These are phyloP conservation scores for Rhododendron ferrugineum DNA, from an alignment of 148 eudicot genomes.

Conservation along the genomic window DNA sequence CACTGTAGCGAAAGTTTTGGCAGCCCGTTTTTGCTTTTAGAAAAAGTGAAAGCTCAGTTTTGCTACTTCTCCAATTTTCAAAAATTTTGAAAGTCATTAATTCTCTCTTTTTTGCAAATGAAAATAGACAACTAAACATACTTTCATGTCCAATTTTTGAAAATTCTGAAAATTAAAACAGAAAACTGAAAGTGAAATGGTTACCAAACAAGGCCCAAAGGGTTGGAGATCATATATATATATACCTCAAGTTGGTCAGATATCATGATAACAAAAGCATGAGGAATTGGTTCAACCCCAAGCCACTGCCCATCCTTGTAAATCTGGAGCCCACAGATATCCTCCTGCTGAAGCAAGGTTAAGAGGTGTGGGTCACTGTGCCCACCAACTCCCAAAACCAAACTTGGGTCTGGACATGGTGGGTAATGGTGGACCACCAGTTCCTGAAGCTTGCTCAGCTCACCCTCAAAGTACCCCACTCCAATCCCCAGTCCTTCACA, in stretches of 20 bases:
- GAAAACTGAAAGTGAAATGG: too few relatives aligned
- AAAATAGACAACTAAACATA: too few relatives aligned
- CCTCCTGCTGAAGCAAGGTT: constrained; percentile 17
- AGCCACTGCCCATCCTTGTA: background rate
- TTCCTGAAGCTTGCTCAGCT: background rate
- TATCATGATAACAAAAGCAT: constrained; percentile 38
- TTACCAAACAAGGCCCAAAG: too few relatives aligned
- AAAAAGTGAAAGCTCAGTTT: too few relatives aligned
- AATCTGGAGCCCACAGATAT: constrained; percentile 28
- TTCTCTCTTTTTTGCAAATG: too few relatives aligned
- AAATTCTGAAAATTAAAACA: too few relatives aligned
- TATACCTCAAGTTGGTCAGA: constrained; percentile 3
- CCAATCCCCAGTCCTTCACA: constrained; percentile 16
- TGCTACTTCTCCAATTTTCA: too few relatives aligned
- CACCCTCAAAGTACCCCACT: background rate
- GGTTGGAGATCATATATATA: background rate
- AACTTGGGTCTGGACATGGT: constrained; percentile 1
- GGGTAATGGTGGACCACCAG: background rate
- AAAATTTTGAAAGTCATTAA: too few relatives aligned
- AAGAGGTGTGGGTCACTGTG: constrained; percentile 7
- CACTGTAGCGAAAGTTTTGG: too few relatives aligned
- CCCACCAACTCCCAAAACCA: background rate
- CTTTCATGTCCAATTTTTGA: too few relatives aligned
- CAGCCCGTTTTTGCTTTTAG: too few relatives aligned
- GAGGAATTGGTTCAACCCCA: background rate